phyloP scores from a whole-genome alignment of 345 rosid genomes.

The Citrus hindsii region DNA sequence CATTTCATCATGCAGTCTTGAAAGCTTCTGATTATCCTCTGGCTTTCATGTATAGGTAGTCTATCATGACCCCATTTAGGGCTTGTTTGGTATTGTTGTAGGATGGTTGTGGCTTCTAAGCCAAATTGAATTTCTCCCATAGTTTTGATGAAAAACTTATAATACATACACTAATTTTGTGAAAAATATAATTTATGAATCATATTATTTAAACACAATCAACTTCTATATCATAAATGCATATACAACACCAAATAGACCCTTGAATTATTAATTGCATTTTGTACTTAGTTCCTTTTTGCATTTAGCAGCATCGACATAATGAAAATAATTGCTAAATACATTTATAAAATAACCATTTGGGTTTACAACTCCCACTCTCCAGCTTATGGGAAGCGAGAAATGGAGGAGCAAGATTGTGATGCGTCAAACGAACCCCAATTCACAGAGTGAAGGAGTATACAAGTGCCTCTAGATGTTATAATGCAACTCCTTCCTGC shows the following conservation, averaged over 20 bases:
- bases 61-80: neutral
- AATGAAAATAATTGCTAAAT: no score
- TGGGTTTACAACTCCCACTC: neutral
- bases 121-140: no score
- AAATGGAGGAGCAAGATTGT: neutral
- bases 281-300: neutral
- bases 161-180: no score
- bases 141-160: no score
- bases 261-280: neutral
- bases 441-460: neutral
- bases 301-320: neutral
- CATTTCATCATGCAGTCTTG: neutral
- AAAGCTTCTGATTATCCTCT: constrained; percentile 2
- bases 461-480: neutral
- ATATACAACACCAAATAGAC: no score
- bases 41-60: neutral
- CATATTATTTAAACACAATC: no score
- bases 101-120: no score
- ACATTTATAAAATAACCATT: neutral
- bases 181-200: no score
- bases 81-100: no score
- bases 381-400: neutral
- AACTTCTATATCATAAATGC: no score
- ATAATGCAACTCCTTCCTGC: neutral
- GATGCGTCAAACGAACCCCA: neutral